phyloP scores from a whole-genome alignment of 192 early-diverging fungal genomes.

The Neocallimastix lanati region DNA sequence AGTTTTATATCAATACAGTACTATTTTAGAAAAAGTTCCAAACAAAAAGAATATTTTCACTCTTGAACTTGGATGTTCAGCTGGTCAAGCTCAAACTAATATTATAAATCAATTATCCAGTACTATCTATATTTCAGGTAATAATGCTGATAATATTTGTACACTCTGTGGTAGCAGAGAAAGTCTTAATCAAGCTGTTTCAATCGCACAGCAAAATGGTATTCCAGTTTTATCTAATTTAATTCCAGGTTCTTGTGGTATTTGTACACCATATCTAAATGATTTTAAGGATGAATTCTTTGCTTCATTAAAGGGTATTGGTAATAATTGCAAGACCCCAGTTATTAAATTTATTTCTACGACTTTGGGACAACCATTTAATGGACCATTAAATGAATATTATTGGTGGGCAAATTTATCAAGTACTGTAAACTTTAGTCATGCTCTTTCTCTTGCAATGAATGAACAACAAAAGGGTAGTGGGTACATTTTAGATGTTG shows the following conservation, averaged over 20 bases:
- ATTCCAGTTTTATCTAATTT: background rate
- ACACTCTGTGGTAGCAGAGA: constrained; percentile 9
- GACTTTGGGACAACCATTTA: background rate
- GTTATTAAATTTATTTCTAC: background rate
- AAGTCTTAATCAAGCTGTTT: constrained; percentile 8
- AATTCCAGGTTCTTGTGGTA: background rate
- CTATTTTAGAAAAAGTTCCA: constrained; percentile 3
- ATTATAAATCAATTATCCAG: background rate
- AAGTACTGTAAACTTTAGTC: background rate
- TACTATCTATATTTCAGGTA: background rate
- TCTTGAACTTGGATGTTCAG: background rate
- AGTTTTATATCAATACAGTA: constrained; percentile 3
- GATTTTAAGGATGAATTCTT: background rate
- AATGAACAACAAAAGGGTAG: background rate
- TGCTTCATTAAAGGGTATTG: background rate
- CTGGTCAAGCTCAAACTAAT: background rate
- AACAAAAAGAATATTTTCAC: constrained; percentile 9
- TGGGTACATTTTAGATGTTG: background rate
- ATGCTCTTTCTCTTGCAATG: background rate
- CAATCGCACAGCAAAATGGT: background rate
- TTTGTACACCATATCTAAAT: constrained; percentile 6
- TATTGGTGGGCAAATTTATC: background rate
- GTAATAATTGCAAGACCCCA: background rate
- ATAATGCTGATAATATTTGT: constrained; percentile 3
- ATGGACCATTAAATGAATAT: background rate